Conservation (phyloP, 2,329 filamentous ascomycete genomes). For the Ramichloridium luteum region DNA sequence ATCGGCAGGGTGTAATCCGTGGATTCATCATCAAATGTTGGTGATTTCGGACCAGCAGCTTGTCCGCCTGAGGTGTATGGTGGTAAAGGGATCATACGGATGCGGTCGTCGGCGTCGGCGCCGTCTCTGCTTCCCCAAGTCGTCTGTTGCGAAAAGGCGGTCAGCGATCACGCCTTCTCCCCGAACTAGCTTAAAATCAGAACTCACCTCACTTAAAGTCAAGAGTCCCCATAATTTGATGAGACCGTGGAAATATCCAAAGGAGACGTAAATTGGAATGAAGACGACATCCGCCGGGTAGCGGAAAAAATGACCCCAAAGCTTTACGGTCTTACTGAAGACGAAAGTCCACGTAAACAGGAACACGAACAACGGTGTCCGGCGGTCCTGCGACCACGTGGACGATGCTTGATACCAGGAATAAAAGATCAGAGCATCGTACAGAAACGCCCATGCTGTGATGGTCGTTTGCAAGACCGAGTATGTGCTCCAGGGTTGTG, state of each 20-base stretch:
- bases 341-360: constrained; percentile 61
- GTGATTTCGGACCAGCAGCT: constrained; percentile 19
- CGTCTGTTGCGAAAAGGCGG: constrained; percentile 46
- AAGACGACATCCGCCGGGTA: constrained; percentile 71
- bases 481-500: constrained; percentile 87
- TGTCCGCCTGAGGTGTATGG: constrained; percentile 18
- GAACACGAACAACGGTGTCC: constrained; percentile 42
- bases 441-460: constrained; percentile 70
- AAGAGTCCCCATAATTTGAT: constrained; percentile 83
- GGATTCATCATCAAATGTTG: constrained; percentile 19
- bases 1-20: constrained; percentile 8
- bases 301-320: constrained; percentile 72
- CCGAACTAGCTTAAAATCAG: constrained; percentile 9
- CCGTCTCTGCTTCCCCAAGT: constrained; percentile 92
- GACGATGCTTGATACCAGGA: constrained; percentile 58
- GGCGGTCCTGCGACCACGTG: constrained; percentile 19
- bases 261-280: constrained; percentile 73
- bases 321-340: constrained; percentile 83
- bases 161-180: constrained; percentile 13
- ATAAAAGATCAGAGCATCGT: constrained; percentile 61
- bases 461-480: constrained; percentile 86
- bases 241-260: constrained; percentile 83
- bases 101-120: constrained; percentile 70
- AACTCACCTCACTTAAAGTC: constrained; percentile 57
- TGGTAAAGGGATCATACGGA: constrained; percentile 46